These are phyloP conservation scores for Epichloe typhina DNA, from an alignment of 2,329 filamentous ascomycete genomes.

Conservation along the genomic window DNA sequence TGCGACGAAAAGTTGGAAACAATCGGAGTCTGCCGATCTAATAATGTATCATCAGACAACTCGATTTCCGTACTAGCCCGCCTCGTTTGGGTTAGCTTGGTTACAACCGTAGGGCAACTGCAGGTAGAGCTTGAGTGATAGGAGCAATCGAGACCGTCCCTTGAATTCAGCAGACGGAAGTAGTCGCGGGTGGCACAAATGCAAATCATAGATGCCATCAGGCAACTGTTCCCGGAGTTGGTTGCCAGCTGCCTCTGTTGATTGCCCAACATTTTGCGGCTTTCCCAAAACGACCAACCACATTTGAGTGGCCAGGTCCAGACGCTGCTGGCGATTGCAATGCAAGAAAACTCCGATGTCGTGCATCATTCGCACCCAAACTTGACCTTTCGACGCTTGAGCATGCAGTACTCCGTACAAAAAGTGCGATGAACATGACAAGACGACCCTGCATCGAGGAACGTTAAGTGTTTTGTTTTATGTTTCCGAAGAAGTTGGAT, in stretches of 20 bases:
- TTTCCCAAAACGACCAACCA: not conserved
- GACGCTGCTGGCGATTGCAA: not conserved
- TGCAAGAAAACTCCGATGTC: slow-evolving; percentile 1
- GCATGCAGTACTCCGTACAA: not conserved
- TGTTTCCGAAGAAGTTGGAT: too few relatives aligned
- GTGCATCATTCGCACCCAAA: not conserved
- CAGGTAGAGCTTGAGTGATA: not conserved
- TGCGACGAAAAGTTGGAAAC: not conserved
- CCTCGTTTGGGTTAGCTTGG: too few relatives aligned
- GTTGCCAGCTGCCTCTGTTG: not conserved
- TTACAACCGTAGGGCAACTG: not conserved
- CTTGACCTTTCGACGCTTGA: not conserved
- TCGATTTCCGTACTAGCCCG: too few relatives aligned
- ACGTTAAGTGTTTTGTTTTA: not conserved
- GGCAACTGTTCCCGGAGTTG: not conserved
- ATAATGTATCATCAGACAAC: not conserved
- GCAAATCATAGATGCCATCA: too few relatives aligned
- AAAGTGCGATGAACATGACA: not conserved
- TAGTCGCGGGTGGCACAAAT: too few relatives aligned
- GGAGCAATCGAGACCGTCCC: not conserved
- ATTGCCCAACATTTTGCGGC: not conserved
- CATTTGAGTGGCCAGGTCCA: not conserved
- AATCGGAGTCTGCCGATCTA: slow-evolving; percentile 6
- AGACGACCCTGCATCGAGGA: not conserved
- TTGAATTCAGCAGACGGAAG: not conserved